Evolutionary conservation across 164 flowering plant genomes (phyloP).

Genomic region (Dillenia turbinata): DNA sequence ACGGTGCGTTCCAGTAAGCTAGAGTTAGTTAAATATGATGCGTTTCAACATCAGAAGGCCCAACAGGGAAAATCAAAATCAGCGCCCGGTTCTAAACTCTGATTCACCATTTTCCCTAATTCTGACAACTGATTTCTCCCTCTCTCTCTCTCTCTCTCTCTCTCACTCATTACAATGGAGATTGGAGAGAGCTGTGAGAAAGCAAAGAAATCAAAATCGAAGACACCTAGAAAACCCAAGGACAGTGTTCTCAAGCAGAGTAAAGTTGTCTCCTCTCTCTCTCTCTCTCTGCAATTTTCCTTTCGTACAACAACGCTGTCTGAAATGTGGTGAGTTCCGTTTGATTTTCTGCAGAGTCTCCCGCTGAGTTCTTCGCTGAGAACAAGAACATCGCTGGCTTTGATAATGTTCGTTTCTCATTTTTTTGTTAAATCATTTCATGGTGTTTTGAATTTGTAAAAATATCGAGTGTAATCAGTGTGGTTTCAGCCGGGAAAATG

Average conservation of each 20-base stretch:
- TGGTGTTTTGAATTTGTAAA: slow-evolving; percentile 10
- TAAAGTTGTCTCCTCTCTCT: slow-evolving; percentile 19
- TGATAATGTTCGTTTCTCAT: slow-evolving; percentile 60
- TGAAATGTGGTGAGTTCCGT: neutral
- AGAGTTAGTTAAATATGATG: no score
- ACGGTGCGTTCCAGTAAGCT: no score
- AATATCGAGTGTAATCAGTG: neutral
- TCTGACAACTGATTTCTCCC: no score
- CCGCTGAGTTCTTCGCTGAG: slow-evolving; percentile 98
- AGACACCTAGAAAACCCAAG: slow-evolving; percentile 54
- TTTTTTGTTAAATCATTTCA: neutral
- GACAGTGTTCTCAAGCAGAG: slow-evolving; percentile 84
- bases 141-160: neutral
- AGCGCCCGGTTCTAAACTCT: no score
- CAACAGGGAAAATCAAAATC: no score
- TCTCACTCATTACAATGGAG: slow-evolving; percentile 30
- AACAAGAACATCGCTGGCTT: slow-evolving; percentile 97
- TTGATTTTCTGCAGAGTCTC: slow-evolving; percentile 69
- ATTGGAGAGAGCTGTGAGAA: slow-evolving; percentile 41
- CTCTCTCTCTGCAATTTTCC: slow-evolving; percentile 8
- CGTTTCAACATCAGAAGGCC: no score
- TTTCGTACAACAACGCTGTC: no score
- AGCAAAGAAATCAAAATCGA: slow-evolving; percentile 50
- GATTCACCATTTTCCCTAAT: no score
- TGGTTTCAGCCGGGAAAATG: slow-evolving; percentile 79